Evolutionary conservation across 306 rosid genomes (phyloP).

Genomic region (Oxytropis ochrocephala): DNA sequence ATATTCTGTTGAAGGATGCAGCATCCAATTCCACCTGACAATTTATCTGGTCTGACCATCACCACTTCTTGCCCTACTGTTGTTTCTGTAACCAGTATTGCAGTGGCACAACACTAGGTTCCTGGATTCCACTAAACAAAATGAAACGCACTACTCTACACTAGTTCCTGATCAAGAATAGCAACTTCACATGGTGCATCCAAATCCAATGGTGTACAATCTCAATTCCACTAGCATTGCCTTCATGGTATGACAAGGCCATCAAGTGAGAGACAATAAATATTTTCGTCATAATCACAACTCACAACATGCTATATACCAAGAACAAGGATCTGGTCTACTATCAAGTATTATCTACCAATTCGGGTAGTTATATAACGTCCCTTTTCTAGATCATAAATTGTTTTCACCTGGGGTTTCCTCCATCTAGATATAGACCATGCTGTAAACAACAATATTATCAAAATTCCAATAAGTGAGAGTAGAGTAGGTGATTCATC

Average conservation of each 20-base stretch:
- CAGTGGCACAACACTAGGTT: slow-evolving; percentile 14
- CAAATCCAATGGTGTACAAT: slow-evolving; percentile 24
- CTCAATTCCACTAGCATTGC: slow-evolving; percentile 21
- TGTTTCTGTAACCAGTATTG: slow-evolving; percentile 4
- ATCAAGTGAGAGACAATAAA: slow-evolving; percentile 22
- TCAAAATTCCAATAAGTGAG: slow-evolving; percentile 45
- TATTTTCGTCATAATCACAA: slow-evolving; percentile 11
- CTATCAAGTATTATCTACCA: slow-evolving; percentile 32
- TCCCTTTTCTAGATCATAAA: slow-evolving; percentile 86
- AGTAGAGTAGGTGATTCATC: slow-evolving; percentile 52
- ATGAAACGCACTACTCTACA: slow-evolving; percentile 26
- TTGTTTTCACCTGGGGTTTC: slow-evolving; percentile 85
- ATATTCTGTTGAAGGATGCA: slow-evolving; percentile 18
- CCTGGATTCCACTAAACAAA: slow-evolving; percentile 22
- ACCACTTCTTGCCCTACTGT: slow-evolving; percentile 19
- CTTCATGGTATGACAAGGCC: slow-evolving; percentile 1
- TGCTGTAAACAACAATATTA: slow-evolving; percentile 58
- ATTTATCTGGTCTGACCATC: slow-evolving; percentile 4
- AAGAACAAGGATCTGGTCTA: slow-evolving; percentile 8
- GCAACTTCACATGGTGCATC: slow-evolving; percentile 29
- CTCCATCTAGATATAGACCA: slow-evolving; percentile 88
- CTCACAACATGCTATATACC: slow-evolving; percentile 18
- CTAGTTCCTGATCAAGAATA: slow-evolving; percentile 17
- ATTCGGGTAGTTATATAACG: slow-evolving; percentile 73
- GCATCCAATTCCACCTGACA: slow-evolving; percentile 10